These are phyloP conservation scores for Lathyrus aphaca DNA, from an alignment of 306 rosid species.

Conservation along the genomic window DNA sequence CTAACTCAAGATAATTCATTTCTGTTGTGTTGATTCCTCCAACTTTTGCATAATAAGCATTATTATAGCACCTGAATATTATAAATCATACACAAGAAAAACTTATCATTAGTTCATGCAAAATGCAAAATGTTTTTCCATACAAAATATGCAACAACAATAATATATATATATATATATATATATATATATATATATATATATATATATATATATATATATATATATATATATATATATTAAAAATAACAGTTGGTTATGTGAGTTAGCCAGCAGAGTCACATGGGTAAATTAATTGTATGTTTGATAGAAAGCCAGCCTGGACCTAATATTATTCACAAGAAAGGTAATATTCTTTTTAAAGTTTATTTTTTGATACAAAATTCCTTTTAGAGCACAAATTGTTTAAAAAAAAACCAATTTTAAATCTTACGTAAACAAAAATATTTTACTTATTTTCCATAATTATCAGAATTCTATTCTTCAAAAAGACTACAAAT, in stretches of 20 bases:
- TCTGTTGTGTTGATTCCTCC: slow-evolving; percentile 91
- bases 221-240: neutral
- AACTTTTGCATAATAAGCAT: slow-evolving; percentile 94
- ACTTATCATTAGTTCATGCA: neutral
- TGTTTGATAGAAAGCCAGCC: slow-evolving; percentile 42
- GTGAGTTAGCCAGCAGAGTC: slow-evolving; percentile 34
- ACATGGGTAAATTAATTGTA: slow-evolving; percentile 47
- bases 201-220: too few relatives aligned
- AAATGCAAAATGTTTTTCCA: neutral
- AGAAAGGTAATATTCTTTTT: slow-evolving; percentile 28
- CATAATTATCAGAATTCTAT: too few relatives aligned
- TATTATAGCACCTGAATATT: slow-evolving; percentile 78
- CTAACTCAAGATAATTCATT: slow-evolving; percentile 91
- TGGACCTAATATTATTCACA: slow-evolving; percentile 41
- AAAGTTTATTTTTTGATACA: neutral
- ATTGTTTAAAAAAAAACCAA: neutral
- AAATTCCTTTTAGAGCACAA: neutral
- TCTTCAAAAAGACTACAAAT: too few relatives aligned
- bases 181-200: too few relatives aligned
- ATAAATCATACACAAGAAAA: slow-evolving; percentile 4
- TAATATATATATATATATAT: neutral
- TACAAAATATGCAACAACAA: neutral
- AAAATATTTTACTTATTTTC: neutral
- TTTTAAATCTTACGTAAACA: neutral
- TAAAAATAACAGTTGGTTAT: slow-evolving; percentile 26